These are phyloP conservation scores for Russula olivacea DNA, from an alignment of 768 basidiomycete genomes.

Conservation along the genomic window DNA sequence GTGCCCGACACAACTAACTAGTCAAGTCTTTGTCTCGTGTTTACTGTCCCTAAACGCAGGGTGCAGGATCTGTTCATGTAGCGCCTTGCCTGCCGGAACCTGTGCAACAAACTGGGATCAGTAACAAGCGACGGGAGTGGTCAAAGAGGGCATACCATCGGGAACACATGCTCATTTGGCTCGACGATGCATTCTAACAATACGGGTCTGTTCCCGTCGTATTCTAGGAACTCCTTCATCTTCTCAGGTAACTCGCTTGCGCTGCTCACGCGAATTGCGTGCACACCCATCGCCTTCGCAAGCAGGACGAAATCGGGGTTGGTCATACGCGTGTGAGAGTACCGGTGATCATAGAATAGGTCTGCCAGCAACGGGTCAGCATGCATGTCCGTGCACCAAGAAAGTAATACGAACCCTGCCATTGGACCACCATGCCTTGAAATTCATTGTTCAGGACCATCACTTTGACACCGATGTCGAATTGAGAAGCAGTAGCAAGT, in stretches of 20 bases:
- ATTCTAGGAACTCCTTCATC: constrained; percentile 99
- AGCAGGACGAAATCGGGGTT: constrained; percentile 95
- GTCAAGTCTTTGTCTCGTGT: constrained; percentile 13
- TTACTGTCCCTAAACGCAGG: constrained; percentile 32
- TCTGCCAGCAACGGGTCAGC: constrained; percentile 38
- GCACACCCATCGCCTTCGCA: constrained; percentile 86
- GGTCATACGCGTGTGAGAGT: constrained; percentile 92
- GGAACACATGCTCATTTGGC: constrained; percentile 82
- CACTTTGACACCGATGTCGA: constrained; percentile 90
- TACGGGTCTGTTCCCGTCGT: constrained; percentile 79
- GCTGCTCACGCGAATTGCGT: constrained; percentile 72
- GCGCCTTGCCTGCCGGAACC: constrained; percentile 90
- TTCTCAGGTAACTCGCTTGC: constrained; percentile 78
- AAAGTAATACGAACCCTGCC: constrained; percentile 68
- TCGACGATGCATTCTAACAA: constrained; percentile 88
- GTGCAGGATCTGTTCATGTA: constrained; percentile 87
- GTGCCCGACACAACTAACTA: not conserved
- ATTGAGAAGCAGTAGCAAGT: constrained; percentile 88
- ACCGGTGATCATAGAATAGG: constrained; percentile 94
- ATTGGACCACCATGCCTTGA: constrained; percentile 99
- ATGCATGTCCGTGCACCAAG: not conserved
- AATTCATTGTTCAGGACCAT: constrained; percentile 93
- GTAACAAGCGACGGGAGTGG: constrained; percentile 22
- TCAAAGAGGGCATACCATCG: constrained; percentile 55
- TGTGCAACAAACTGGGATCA: constrained; percentile 30